phyloP scores from a whole-genome alignment of 495 filamentous ascomycete genomes.

The Margaritispora aquatica region DNA sequence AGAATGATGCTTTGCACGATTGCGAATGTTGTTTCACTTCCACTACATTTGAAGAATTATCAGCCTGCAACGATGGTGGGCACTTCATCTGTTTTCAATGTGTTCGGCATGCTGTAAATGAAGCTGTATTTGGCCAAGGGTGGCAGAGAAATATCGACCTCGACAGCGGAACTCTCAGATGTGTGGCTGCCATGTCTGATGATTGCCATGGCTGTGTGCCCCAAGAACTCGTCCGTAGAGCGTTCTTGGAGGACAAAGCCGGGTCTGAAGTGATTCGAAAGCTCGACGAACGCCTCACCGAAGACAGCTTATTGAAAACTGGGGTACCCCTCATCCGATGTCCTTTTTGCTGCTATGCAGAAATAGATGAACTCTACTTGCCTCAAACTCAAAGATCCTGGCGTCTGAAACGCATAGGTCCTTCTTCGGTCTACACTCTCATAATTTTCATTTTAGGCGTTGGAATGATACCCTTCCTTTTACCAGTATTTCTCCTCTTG shows the following conservation, averaged over 20 bases:
- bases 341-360: conserved; percentile 87
- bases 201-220: conserved; percentile 74
- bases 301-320: conserved; percentile 64
- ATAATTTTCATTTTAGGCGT: conserved; percentile 35
- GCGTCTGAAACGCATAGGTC: conserved; percentile 39
- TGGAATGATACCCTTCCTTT: conserved; percentile 43
- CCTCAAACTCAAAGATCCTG: conserved; percentile 38
- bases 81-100: conserved; percentile 88
- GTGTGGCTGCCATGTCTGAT: conserved; percentile 61
- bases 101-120: conserved; percentile 68
- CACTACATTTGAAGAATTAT: conserved; percentile 72
- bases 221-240: conserved; percentile 58
- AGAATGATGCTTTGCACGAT: conserved; percentile 66
- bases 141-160: conserved; percentile 76
- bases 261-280: conserved; percentile 63
- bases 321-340: conserved; percentile 73
- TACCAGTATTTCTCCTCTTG: conserved; percentile 41
- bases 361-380: conserved; percentile 73
- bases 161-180: conserved; percentile 65
- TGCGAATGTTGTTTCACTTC: conserved; percentile 87
- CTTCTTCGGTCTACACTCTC: conserved; percentile 33
- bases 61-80: conserved; percentile 59
- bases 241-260: conserved; percentile 58
- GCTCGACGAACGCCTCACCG: conserved; percentile 70
- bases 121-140: conserved; percentile 88